Evolutionary conservation across 805 yeast genomes (phyloP).

Genomic region (Pichia californica): DNA sequence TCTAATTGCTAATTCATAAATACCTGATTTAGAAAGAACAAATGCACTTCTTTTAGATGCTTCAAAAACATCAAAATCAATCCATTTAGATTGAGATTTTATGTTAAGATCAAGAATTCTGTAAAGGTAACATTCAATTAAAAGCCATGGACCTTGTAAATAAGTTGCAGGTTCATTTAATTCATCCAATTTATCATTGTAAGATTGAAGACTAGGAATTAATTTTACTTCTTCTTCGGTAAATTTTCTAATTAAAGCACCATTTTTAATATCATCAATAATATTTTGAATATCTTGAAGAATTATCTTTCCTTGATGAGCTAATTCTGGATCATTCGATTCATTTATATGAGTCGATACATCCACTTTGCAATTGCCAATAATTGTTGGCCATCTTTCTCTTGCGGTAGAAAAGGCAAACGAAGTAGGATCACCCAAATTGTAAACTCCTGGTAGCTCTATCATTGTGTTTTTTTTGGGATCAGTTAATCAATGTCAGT

Average conservation of each 20-base stretch:
- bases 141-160: conserved; percentile 88
- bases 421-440: conserved; percentile 63
- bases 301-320: conserved; percentile 44
- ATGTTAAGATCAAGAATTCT: conserved; percentile 49
- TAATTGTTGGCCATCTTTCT: conserved; percentile 82
- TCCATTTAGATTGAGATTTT: conserved; percentile 37
- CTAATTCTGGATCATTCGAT: conserved; percentile 14
- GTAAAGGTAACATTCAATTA: conserved; percentile 78
- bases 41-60: conserved; percentile 69
- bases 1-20: conserved; percentile 70
- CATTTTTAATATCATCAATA: conserved; percentile 37
- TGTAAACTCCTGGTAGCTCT: conserved; percentile 42
- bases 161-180: conserved; percentile 44
- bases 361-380: conserved; percentile 64
- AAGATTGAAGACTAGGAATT: conserved; percentile 45
- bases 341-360: conserved; percentile 21
- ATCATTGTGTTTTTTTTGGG: not conserved
- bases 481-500: too few species aligned
- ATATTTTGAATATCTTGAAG: conserved; percentile 36
- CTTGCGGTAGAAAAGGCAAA: conserved; percentile 79
- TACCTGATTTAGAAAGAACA: conserved; percentile 66
- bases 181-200: conserved; percentile 47
- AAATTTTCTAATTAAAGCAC: conserved; percentile 37
- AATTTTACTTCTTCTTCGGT: conserved; percentile 19
- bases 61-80: conserved; percentile 66